phyloP scores from a whole-genome alignment of 1,284 basidiomycete genomes.

The Mycosarcoma mackinlayi region DNA sequence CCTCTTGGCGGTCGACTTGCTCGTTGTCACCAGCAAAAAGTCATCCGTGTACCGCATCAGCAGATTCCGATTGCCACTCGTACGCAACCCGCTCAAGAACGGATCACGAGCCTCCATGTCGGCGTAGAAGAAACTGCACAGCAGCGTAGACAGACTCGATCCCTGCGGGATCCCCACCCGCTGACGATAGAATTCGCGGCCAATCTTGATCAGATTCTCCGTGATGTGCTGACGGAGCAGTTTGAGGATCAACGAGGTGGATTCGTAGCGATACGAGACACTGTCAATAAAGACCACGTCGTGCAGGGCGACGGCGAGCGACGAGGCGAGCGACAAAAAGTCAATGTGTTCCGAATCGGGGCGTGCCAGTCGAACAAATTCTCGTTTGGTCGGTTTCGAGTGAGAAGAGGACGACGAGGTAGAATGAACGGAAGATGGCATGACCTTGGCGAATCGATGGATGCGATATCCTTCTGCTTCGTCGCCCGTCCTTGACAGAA shows the following conservation, averaged over 20 bases:
- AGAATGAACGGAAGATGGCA: conserved; percentile 14
- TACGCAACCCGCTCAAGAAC: conserved; percentile 74
- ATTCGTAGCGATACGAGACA: conserved; percentile 75
- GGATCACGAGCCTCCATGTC: conserved; percentile 77
- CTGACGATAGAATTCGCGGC: conserved; percentile 81
- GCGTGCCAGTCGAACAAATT: conserved; percentile 44
- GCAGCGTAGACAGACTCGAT: conserved; percentile 84
- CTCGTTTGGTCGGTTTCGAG: conserved; percentile 21
- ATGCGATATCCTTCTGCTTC: conserved; percentile 53
- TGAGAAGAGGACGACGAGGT: not conserved
- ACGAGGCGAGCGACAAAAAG: conserved; percentile 74
- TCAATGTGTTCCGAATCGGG: conserved; percentile 77
- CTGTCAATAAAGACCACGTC: conserved; percentile 87
- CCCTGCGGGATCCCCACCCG: conserved; percentile 94
- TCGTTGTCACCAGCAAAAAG: conserved; percentile 87
- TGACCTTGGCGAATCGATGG: conserved; percentile 57
- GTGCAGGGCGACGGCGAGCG: conserved; percentile 74
- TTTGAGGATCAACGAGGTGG: conserved; percentile 75
- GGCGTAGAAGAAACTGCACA: conserved; percentile 87
- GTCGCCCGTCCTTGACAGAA: conserved; percentile 66
- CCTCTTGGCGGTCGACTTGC: conserved; percentile 74
- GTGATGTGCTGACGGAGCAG: conserved; percentile 89
- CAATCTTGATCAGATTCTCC: conserved; percentile 81
- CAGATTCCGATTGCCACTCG: conserved; percentile 43
- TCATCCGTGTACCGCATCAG: conserved; percentile 88